Evolutionary conservation across 2,329 filamentous ascomycete genomes (phyloP).

Genomic region (Diaporthe vaccinii): DNA sequence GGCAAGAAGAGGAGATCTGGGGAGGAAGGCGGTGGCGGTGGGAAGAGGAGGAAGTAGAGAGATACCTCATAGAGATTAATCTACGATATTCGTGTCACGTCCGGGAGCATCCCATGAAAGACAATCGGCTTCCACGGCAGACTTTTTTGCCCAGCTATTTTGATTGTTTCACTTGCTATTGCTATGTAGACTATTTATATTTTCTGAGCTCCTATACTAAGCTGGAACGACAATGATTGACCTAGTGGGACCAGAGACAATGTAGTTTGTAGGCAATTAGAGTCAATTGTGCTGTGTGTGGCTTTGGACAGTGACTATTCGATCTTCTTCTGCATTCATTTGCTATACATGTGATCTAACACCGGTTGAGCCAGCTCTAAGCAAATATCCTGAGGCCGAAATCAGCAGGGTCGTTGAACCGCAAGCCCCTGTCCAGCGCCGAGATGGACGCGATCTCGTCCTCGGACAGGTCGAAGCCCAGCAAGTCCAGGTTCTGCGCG

Average conservation of each 20-base stretch:
- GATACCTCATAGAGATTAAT: neutral
- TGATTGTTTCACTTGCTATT: neutral
- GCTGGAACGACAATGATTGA: too few species aligned
- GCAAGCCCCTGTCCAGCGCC: constrained; percentile 73
- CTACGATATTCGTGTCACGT: neutral
- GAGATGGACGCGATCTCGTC: constrained; percentile 77
- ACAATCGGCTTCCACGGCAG: neutral
- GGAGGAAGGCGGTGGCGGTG: constrained; percentile 55
- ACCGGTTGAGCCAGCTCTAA: neutral
- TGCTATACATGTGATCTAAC: constrained; percentile 1
- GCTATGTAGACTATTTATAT: neutral
- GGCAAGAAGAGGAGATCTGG: constrained; percentile 75
- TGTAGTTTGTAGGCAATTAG: too few species aligned
- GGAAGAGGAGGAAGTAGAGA: constrained; percentile 54
- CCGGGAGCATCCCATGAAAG: neutral
- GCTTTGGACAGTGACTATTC: too few species aligned
- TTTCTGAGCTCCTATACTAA: too few species aligned
- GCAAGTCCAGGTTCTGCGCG: constrained; percentile 76
- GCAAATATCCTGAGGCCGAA: constrained; percentile 40
- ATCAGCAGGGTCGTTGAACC: constrained; percentile 79
- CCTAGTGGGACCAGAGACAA: too few species aligned
- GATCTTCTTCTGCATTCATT: neutral
- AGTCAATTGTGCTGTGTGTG: too few species aligned
- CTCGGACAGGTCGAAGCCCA: constrained; percentile 74
- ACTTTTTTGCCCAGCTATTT: neutral